These are phyloP conservation scores for Cudoniella acicularis DNA, from an alignment of 495 filamentous ascomycete genomes.

Conservation along the genomic window DNA sequence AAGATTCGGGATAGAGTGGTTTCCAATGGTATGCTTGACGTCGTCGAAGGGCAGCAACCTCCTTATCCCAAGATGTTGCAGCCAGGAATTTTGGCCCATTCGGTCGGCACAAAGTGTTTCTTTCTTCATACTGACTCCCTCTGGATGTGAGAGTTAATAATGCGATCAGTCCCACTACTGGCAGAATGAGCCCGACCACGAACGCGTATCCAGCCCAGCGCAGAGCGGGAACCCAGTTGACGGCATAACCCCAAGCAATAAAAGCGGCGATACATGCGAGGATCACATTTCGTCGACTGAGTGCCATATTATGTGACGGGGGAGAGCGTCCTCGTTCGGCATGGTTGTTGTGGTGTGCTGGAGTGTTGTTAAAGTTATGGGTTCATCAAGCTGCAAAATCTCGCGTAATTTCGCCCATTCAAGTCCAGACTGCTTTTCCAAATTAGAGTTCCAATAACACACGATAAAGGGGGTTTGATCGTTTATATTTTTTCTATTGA, in stretches of 20 bases:
- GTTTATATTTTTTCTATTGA: not conserved
- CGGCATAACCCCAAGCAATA: constrained; percentile 79
- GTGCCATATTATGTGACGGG: constrained; percentile 59
- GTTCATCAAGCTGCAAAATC: not conserved
- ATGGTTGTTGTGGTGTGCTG: constrained; percentile 13
- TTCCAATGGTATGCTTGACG: constrained; percentile 45
- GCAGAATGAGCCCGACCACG: constrained; percentile 56
- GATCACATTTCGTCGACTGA: constrained; percentile 71
- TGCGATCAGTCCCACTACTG: constrained; percentile 48
- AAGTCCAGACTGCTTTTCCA: not conserved
- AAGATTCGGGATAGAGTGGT: constrained; percentile 74
- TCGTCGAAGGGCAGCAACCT: constrained; percentile 56
- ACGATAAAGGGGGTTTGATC: not conserved
- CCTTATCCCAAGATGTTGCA: constrained; percentile 62
- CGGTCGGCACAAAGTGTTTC: constrained; percentile 35
- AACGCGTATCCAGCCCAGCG: constrained; percentile 81
- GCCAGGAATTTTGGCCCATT: constrained; percentile 57
- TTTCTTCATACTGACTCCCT: constrained; percentile 39
- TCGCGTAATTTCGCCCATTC: constrained; percentile 13
- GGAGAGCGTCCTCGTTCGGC: constrained; percentile 17
- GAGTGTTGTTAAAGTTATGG: not conserved
- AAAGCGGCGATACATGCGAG: constrained; percentile 67
- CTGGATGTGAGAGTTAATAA: constrained; percentile 60
- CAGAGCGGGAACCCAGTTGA: constrained; percentile 73
- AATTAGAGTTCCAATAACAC: not conserved